A percentile compares a stretch with the other conserved stretches of the same genome.
Evolutionary conservation across 176 grass and related monocot species (phyloP).

Genomic region (Lolium perenne): DNA sequence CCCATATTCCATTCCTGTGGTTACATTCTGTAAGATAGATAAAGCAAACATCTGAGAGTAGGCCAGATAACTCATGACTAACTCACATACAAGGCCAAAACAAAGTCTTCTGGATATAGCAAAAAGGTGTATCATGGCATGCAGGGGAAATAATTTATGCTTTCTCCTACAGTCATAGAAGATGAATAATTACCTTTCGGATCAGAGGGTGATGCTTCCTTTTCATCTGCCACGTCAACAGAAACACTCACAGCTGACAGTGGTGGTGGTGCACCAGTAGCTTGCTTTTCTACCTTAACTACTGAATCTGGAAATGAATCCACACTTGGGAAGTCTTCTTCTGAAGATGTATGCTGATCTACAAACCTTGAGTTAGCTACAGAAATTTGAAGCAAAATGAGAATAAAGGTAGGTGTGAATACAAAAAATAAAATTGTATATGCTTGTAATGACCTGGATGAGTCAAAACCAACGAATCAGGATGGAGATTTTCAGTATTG

Average conservation of each 20-base stretch:
- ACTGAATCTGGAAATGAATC: constrained; percentile 47
- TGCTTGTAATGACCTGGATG: constrained; percentile 64
- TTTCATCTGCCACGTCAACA: constrained; percentile 40
- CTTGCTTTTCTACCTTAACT: constrained; percentile 51
- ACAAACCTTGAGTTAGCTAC: constrained; percentile 50
- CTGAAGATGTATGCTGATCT: constrained; percentile 66
- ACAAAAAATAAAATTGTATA: constrained; percentile 17
- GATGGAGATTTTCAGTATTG: constrained; percentile 45
- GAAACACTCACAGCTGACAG: constrained; percentile 29
- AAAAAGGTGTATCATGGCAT: constrained; percentile 31
- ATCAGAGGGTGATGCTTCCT: constrained; percentile 15
- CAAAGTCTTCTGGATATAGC: neutral
- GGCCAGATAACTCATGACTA: neutral
- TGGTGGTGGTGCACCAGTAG: constrained; percentile 44
- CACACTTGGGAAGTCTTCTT: constrained; percentile 75
- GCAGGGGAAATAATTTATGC: constrained; percentile 29
- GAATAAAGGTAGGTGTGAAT: constrained; percentile 26
- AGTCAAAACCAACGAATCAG: constrained; percentile 64
- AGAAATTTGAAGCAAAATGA: constrained; percentile 40
- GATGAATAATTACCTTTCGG: constrained; percentile 57
- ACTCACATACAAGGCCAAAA: constrained; percentile 24
- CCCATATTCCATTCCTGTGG: constrained; percentile 81
- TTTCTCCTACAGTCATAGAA: constrained; percentile 3
- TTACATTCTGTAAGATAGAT: constrained; percentile 62
- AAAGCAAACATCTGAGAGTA: constrained; percentile 40